Conservation (phyloP, 768 basidiomycete genomes). For the Leccinum incarnatum region DNA sequence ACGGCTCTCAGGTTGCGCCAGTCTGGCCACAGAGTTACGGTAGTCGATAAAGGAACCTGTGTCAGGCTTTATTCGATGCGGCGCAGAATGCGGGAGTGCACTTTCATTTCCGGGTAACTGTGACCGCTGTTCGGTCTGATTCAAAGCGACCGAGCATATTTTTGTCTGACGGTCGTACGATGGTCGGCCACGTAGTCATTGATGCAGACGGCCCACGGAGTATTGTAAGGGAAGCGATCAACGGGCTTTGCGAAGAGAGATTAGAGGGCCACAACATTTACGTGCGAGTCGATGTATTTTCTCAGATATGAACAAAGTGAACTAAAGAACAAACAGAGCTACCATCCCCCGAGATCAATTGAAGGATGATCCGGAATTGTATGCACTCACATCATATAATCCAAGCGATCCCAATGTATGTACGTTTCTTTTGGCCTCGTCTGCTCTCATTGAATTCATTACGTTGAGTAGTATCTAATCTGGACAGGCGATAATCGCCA, state of each 20-base stretch:
- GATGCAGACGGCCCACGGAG: slow-evolving; percentile 63
- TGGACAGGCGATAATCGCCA: slow-evolving; percentile 30
- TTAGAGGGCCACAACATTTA: slow-evolving; percentile 41
- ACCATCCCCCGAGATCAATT: slow-evolving; percentile 42
- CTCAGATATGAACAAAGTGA: neutral
- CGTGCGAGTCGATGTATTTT: slow-evolving; percentile 35
- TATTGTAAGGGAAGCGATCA: slow-evolving; percentile 36
- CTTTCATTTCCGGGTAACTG: slow-evolving; percentile 45
- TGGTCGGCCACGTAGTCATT: slow-evolving; percentile 54
- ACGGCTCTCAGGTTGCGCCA: slow-evolving; percentile 54
- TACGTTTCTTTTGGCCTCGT: neutral
- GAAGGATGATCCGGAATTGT: slow-evolving; percentile 43
- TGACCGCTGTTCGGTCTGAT: slow-evolving; percentile 33
- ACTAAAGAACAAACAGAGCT: slow-evolving; percentile 34
- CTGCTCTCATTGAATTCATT: neutral
- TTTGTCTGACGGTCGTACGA: slow-evolving; percentile 42
- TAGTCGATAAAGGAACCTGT: slow-evolving; percentile 52
- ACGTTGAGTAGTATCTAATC: slow-evolving; percentile 19
- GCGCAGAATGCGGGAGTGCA: slow-evolving; percentile 48
- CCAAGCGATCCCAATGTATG: slow-evolving; percentile 25
- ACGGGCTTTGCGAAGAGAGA: slow-evolving; percentile 29
- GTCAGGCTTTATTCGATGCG: slow-evolving; percentile 46
- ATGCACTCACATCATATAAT: slow-evolving; percentile 27
- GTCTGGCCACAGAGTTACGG: slow-evolving; percentile 57
- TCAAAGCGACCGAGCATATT: slow-evolving; percentile 29